phyloP scores from a whole-genome alignment of 1,139 yeast genomes.

The Taphrina sp. region DNA sequence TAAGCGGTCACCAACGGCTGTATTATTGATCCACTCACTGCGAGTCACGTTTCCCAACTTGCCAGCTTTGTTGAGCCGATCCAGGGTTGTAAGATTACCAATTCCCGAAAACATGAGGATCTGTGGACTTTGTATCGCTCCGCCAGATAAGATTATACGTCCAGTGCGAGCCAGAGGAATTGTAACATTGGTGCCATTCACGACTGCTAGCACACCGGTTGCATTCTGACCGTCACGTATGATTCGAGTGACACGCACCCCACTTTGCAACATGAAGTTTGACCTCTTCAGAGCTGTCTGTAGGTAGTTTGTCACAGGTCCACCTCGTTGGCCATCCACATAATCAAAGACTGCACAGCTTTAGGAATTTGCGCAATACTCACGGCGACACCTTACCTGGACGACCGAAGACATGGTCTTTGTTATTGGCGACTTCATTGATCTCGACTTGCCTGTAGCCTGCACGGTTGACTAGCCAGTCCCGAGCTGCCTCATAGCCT shows the following conservation, averaged over 20 bases:
- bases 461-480: not conserved
- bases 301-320: conserved; percentile 8
- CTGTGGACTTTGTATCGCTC: conserved; percentile 6
- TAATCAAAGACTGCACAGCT: conserved; percentile 6
- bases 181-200: not conserved
- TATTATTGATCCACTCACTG: conserved; percentile 11
- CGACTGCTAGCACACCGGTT: conserved; percentile 1
- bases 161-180: conserved; percentile 2
- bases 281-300: conserved; percentile 6
- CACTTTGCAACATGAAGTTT: not conserved
- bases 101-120: conserved; percentile 8
- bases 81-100: conserved; percentile 1
- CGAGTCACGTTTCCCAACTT: conserved; percentile 1
- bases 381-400: not conserved
- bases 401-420: conserved; percentile 6
- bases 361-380: not conserved
- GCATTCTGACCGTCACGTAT: conserved; percentile 1
- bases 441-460: conserved; percentile 4
- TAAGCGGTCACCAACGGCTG: not conserved
- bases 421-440: not conserved
- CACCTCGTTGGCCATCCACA: conserved; percentile 12
- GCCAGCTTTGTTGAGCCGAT: not conserved
- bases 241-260: not conserved
- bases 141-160: conserved; percentile 1
- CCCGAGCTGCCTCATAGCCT: conserved; percentile 2